phyloP scores from a whole-genome alignment of 2,329 filamentous ascomycete genomes.

The Aspergillus calidoustus region DNA sequence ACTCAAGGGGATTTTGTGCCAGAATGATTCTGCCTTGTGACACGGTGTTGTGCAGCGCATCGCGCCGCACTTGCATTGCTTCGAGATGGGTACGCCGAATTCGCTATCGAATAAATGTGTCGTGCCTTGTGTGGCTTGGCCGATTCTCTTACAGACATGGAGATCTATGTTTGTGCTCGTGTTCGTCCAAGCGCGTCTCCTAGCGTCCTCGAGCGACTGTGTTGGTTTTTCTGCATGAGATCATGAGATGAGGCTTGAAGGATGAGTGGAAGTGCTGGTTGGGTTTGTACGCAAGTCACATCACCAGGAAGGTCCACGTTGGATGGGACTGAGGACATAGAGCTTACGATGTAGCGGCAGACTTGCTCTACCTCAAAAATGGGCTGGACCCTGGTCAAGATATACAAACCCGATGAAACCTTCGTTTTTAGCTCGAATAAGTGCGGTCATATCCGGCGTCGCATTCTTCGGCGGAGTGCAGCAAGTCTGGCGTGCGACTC shows the following conservation, averaged over 20 bases:
- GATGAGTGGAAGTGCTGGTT: background rate
- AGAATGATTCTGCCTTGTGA: background rate
- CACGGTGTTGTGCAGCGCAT: constrained; percentile 5
- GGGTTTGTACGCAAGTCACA: background rate
- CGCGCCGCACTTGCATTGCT: background rate
- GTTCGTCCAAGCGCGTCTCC: background rate
- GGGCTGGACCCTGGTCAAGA: background rate
- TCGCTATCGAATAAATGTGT: background rate
- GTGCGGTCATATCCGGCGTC: constrained; percentile 7
- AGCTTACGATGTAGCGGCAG: background rate
- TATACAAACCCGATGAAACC: background rate
- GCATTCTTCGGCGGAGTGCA: background rate
- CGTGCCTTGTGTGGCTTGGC: background rate
- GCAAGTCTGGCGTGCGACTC: background rate
- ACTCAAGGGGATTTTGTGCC: background rate
- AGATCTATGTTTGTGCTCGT: background rate
- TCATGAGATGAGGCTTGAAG: background rate
- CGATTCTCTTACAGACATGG: background rate
- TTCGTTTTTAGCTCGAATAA: background rate
- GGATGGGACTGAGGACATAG: background rate
- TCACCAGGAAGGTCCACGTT: background rate
- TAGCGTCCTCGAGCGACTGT: background rate
- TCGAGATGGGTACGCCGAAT: background rate
- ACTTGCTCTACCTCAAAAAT: background rate
- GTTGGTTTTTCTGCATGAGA: background rate